These are phyloP conservation scores for Parafenestella ontariensis DNA, from an alignment of 2,329 filamentous ascomycete genomes.

Conservation along the genomic window DNA sequence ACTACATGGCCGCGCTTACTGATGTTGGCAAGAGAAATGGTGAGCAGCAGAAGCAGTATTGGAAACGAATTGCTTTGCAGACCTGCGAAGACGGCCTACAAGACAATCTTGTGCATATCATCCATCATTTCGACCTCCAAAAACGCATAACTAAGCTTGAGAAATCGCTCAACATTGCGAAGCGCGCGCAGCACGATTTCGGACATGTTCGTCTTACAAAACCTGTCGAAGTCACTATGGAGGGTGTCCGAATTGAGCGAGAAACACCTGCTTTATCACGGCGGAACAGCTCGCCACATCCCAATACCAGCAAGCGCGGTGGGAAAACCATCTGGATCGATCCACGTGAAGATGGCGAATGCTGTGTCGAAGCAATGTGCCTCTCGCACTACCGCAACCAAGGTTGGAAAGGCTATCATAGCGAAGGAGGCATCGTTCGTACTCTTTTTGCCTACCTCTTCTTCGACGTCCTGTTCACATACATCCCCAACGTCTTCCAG, in stretches of 20 bases:
- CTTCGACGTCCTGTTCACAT: slow-evolving; percentile 90
- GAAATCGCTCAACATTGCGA: slow-evolving; percentile 79
- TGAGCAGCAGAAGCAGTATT: slow-evolving; percentile 77
- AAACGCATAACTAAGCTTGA: slow-evolving; percentile 94
- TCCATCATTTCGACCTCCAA: slow-evolving; percentile 93
- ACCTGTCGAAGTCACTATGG: slow-evolving; percentile 75
- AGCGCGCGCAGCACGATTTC: slow-evolving; percentile 91
- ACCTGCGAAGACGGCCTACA: slow-evolving; percentile 90
- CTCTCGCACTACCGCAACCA: slow-evolving; percentile 80
- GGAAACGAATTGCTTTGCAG: slow-evolving; percentile 75
- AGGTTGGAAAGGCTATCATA: slow-evolving; percentile 95
- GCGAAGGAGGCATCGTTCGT: slow-evolving; percentile 89
- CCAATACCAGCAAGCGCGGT: slow-evolving; percentile 53
- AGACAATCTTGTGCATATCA: slow-evolving; percentile 87
- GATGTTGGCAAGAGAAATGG: slow-evolving; percentile 40
- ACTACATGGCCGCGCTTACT: slow-evolving; percentile 75
- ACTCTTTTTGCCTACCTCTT: slow-evolving; percentile 86
- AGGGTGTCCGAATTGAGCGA: slow-evolving; percentile 79
- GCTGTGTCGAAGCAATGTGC: slow-evolving; percentile 93
- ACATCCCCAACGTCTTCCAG: slow-evolving; percentile 96
- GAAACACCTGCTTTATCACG: slow-evolving; percentile 51
- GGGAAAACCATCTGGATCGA: slow-evolving; percentile 90
- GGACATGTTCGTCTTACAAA: slow-evolving; percentile 80
- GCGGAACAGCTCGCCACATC: slow-evolving; percentile 38
- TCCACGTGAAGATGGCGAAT: slow-evolving; percentile 73